A percentile compares a stretch with the other conserved stretches of the same genome.
Conservation (phyloP, 768 basidiomycete genomes). For the Suillus hirtellus region DNA sequence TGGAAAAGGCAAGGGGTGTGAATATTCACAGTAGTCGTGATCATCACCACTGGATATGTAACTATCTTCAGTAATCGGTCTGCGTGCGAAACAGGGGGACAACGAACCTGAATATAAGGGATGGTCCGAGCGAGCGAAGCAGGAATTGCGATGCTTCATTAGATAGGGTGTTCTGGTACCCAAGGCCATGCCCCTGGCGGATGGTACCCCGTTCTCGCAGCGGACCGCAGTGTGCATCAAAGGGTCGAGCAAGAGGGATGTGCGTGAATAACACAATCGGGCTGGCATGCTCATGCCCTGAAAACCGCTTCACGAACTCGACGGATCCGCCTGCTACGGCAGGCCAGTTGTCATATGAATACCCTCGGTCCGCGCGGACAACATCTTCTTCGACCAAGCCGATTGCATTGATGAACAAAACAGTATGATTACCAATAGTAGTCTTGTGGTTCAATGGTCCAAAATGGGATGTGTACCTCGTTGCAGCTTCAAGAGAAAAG, state of each 20-base stretch:
- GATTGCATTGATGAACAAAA: slow-evolving; percentile 74
- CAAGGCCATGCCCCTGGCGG: slow-evolving; percentile 69
- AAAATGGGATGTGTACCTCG: slow-evolving; percentile 74
- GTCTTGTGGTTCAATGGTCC: slow-evolving; percentile 68
- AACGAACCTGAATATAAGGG: slow-evolving; percentile 71
- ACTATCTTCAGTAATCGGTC: slow-evolving; percentile 13
- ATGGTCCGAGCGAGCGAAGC: slow-evolving; percentile 62
- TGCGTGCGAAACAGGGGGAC: neutral
- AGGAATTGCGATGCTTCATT: slow-evolving; percentile 65
- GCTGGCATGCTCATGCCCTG: slow-evolving; percentile 26
- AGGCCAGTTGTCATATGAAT: slow-evolving; percentile 48
- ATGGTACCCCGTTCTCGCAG: slow-evolving; percentile 75
- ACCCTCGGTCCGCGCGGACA: slow-evolving; percentile 43
- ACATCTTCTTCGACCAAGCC: slow-evolving; percentile 75
- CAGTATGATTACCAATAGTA: slow-evolving; percentile 67
- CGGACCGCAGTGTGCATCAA: slow-evolving; percentile 71
- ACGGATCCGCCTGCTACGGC: slow-evolving; percentile 49
- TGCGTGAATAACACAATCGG: slow-evolving; percentile 81
- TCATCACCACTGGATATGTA: slow-evolving; percentile 73
- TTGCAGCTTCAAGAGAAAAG: slow-evolving; percentile 44
- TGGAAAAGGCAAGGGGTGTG: slow-evolving; percentile 40
- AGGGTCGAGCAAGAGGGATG: slow-evolving; percentile 82
- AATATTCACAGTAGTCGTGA: slow-evolving; percentile 91
- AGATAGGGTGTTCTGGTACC: slow-evolving; percentile 85
- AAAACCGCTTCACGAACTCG: slow-evolving; percentile 51